Conservation (phyloP, 352 stramenopile species). For the Globisporangium solare region DNA sequence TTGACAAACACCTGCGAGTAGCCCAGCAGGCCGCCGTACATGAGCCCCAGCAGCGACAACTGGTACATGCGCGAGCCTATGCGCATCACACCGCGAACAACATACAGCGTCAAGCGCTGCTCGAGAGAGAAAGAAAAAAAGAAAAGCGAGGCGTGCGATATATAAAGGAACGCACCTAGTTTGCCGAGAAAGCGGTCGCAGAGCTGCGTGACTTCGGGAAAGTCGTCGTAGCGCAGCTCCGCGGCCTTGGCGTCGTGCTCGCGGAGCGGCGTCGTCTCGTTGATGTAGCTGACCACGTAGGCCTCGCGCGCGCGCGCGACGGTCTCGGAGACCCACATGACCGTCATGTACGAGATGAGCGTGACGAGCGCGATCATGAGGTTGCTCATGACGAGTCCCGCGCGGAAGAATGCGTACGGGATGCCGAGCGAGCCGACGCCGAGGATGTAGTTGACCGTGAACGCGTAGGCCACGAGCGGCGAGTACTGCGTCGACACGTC, state of each 20-base stretch:
- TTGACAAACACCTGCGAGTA: slow-evolving; percentile 92
- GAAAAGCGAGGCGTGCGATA: too few relatives aligned
- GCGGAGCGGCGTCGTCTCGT: slow-evolving; percentile 30
- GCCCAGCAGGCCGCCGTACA: slow-evolving; percentile 85
- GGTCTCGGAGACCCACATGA: slow-evolving; percentile 86
- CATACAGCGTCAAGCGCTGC: too few relatives aligned
- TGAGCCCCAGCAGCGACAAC: slow-evolving; percentile 78
- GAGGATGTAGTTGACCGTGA: slow-evolving; percentile 92
- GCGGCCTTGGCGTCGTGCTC: slow-evolving; percentile 6
- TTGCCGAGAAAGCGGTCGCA: slow-evolving; percentile 69
- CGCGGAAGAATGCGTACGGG: slow-evolving; percentile 81
- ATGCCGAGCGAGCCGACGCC: slow-evolving; percentile 89
- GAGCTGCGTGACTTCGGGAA: slow-evolving; percentile 77
- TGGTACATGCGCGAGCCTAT: slow-evolving; percentile 74
- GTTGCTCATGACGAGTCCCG: slow-evolving; percentile 72
- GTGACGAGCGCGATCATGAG: slow-evolving; percentile 77
- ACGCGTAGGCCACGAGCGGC: slow-evolving; percentile 76
- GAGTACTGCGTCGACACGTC: slow-evolving; percentile 40
- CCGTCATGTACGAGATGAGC: slow-evolving; percentile 82
- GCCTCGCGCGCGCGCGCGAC: slow-evolving; percentile 52
- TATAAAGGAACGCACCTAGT: neutral
- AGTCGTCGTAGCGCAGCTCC: slow-evolving; percentile 41
- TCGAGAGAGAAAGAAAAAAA: too few relatives aligned
- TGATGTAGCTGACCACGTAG: slow-evolving; percentile 26
- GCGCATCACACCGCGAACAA: too few relatives aligned